Percentiles rank a stretch among this genome's conserved stretches.
These are phyloP conservation scores for Picochlorum costavermella DNA, from an alignment of 139 green algal species.

Conservation along the genomic window DNA sequence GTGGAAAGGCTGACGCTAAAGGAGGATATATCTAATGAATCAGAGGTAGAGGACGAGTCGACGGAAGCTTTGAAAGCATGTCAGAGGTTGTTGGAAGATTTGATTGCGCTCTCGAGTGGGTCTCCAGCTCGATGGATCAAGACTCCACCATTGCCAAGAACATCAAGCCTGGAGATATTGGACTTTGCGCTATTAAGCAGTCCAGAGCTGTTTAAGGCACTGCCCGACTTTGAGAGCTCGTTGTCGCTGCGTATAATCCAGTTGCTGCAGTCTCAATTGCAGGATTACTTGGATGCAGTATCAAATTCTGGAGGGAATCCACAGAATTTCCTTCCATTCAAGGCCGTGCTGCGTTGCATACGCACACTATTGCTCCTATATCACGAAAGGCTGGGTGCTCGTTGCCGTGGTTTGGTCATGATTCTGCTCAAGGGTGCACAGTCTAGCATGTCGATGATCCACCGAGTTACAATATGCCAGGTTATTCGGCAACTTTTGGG, in stretches of 20 bases:
- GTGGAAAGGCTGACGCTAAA: conserved; percentile 7
- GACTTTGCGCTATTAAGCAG: conserved; percentile 67
- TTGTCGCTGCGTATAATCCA: conserved; percentile 30
- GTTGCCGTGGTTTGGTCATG: conserved; percentile 33
- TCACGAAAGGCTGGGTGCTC: conserved; percentile 19
- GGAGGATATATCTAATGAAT: not conserved
- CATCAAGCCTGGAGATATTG: conserved; percentile 68
- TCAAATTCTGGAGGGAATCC: conserved; percentile 37
- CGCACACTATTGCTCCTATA: conserved; percentile 44
- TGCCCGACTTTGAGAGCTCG: conserved; percentile 24
- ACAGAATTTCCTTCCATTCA: conserved; percentile 25
- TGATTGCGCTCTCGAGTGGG: conserved; percentile 43
- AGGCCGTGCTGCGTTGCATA: conserved; percentile 41
- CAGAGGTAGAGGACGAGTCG: not conserved
- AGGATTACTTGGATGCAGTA: conserved; percentile 34
- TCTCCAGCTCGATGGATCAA: conserved; percentile 38
- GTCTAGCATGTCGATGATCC: conserved; percentile 18
- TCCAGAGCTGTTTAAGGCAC: conserved; percentile 39
- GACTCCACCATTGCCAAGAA: conserved; percentile 40
- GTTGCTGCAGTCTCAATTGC: conserved; percentile 42
- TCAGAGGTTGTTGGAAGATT: conserved; percentile 52
- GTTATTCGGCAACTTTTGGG: conserved; percentile 34
- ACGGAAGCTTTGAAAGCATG: conserved; percentile 18
- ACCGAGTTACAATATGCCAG: conserved; percentile 39
- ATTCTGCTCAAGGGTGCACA: conserved; percentile 34